phyloP scores from a whole-genome alignment of 2,329 filamentous ascomycete genomes.

The Sporothrix variecibatus region DNA sequence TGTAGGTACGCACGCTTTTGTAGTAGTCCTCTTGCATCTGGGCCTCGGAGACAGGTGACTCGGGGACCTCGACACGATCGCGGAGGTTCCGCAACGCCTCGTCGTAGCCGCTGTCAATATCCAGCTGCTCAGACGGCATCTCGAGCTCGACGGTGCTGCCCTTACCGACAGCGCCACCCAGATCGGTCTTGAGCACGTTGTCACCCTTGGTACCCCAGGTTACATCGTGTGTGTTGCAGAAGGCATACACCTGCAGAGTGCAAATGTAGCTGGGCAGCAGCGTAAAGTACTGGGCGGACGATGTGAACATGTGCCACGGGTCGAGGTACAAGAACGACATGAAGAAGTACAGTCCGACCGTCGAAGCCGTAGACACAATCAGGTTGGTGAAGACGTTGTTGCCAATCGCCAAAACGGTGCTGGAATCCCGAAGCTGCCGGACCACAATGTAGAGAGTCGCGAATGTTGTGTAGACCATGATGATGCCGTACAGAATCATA shows the following conservation, averaged over 20 bases:
- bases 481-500: constrained; percentile 87
- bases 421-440: constrained; percentile 65
- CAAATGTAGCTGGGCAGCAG: constrained; percentile 93
- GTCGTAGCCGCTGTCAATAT: constrained; percentile 97
- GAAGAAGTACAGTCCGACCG: constrained; percentile 90
- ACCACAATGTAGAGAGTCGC: constrained; percentile 86
- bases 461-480: constrained; percentile 96
- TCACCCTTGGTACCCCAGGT: constrained; percentile 91
- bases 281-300: constrained; percentile 85
- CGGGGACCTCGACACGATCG: constrained; percentile 82
- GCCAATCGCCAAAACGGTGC: constrained; percentile 54
- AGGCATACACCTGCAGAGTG: constrained; percentile 95
- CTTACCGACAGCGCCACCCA: constrained; percentile 79
- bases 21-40: constrained; percentile 99
- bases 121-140: constrained; percentile 96
- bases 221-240: constrained; percentile 97
- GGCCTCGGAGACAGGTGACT: constrained; percentile 62
- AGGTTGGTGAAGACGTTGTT: constrained; percentile 95
- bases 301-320: constrained; percentile 99
- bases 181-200: constrained; percentile 89
- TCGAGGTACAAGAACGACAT: constrained; percentile 97
- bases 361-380: constrained; percentile 85
- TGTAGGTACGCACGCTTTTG: constrained; percentile 94
- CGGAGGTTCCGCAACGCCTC: constrained; percentile 94
- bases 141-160: constrained; percentile 84